These are phyloP conservation scores for Candida lessepsii DNA, from an alignment of 805 yeast genomes.

Conservation along the genomic window DNA sequence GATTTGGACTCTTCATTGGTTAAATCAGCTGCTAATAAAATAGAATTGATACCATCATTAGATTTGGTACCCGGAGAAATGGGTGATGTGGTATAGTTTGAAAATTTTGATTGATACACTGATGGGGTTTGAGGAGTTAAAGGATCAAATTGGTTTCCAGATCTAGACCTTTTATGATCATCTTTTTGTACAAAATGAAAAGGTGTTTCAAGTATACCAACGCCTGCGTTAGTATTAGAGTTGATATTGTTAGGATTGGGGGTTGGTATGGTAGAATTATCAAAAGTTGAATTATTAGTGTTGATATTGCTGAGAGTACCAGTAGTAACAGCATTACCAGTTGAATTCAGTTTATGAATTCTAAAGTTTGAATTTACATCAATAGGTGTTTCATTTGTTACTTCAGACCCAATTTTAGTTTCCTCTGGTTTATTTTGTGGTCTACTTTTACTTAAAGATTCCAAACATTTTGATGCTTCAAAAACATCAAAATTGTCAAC, in stretches of 20 bases:
- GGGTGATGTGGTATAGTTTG: conserved; percentile 4
- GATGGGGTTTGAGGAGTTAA: conserved; percentile 6
- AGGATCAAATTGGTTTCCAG: conserved; percentile 3
- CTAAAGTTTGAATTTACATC: not conserved
- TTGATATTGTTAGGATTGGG: not conserved
- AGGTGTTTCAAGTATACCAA: conserved; percentile 8
- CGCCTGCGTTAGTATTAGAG: conserved; percentile 6
- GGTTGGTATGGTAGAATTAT: not conserved
- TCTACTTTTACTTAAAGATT: conserved; percentile 19
- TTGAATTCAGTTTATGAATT: conserved; percentile 2
- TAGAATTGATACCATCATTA: conserved; percentile 27
- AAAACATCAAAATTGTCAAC: conserved; percentile 27
- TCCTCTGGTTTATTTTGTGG: not conserved
- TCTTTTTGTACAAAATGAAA: conserved; percentile 1
- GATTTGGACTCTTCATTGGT: conserved; percentile 7
- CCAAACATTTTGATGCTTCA: conserved; percentile 37
- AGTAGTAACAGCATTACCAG: not conserved
- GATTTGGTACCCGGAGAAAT: conserved; percentile 1
- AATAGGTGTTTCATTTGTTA: not conserved
- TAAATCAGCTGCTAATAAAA: conserved; percentile 29
- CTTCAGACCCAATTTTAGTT: not conserved
- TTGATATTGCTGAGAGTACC: too few relatives aligned
- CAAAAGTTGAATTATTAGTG: too few relatives aligned
- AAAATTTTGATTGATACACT: not conserved
- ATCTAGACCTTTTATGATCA: conserved; percentile 1